phyloP scores from a whole-genome alignment of 192 early-diverging fungal genomes.

The Entomortierella parvispora region DNA sequence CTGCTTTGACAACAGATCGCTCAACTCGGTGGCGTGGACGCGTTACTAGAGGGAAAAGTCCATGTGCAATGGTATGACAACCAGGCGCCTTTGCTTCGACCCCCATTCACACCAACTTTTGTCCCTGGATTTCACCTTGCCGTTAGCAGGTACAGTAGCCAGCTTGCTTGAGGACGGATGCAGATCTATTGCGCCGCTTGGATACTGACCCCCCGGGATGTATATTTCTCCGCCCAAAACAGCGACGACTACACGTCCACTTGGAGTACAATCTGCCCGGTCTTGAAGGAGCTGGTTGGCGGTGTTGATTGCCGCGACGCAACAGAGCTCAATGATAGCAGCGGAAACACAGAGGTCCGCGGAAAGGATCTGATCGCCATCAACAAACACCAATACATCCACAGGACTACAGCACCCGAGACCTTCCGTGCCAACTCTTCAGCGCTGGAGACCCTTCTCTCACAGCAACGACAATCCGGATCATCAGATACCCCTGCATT shows the following conservation, averaged over 20 bases:
- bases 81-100: slow-evolving; percentile 39
- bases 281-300: slow-evolving; percentile 16
- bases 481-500: slow-evolving; percentile 23
- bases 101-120: slow-evolving; percentile 37
- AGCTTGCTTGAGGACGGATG: too few relatives aligned
- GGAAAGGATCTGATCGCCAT: slow-evolving; percentile 24
- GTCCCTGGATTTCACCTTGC: slow-evolving; percentile 42
- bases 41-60: neutral
- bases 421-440: slow-evolving; percentile 27
- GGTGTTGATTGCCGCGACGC: slow-evolving; percentile 24
- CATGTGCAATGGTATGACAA: slow-evolving; percentile 42
- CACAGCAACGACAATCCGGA: slow-evolving; percentile 25
- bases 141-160: slow-evolving; percentile 28
- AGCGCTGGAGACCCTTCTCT: slow-evolving; percentile 13
- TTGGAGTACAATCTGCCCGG: slow-evolving; percentile 32
- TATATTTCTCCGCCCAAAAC: too few relatives aligned
- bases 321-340: neutral
- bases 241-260: slow-evolving; percentile 19
- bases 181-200: too few relatives aligned
- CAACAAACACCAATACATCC: slow-evolving; percentile 29
- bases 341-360: slow-evolving; percentile 2
- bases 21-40: neutral
- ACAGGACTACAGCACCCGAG: slow-evolving; percentile 17
- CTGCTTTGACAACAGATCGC: neutral
- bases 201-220: too few relatives aligned